Percentiles rank a stretch among this genome's conserved stretches.
Conservation (phyloP, 768 basidiomycete species). For the Pleurotus giganteus region DNA sequence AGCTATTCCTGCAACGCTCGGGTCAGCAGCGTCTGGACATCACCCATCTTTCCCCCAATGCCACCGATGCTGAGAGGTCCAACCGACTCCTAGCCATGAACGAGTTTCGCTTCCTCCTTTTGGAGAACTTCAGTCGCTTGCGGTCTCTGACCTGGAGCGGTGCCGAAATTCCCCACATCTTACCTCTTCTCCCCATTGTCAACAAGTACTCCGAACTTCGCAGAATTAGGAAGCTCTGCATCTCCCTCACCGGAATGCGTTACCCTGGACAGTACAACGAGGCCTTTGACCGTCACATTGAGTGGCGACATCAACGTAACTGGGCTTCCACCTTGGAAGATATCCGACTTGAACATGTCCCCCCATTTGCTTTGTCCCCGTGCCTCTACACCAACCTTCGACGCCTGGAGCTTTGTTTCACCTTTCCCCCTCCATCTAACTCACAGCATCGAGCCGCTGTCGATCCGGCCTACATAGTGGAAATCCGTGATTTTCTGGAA, state of each 20-base stretch:
- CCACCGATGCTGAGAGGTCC: conserved; percentile 6
- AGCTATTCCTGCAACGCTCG: conserved; percentile 31
- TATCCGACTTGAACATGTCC: conserved; percentile 42
- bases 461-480: background rate
- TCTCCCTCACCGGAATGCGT: conserved; percentile 13
- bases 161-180: conserved; percentile 12
- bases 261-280: background rate
- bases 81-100: background rate
- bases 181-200: conserved; percentile 18
- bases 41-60: conserved; percentile 20
- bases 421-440: conserved; percentile 16
- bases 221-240: conserved; percentile 7
- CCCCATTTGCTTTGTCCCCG: conserved; percentile 34
- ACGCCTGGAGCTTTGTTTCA: conserved; percentile 40
- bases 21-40: conserved; percentile 30
- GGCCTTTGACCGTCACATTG: background rate
- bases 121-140: background rate
- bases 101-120: background rate
- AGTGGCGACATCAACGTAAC: conserved; percentile 3
- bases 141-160: background rate
- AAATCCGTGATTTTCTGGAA: conserved; percentile 15
- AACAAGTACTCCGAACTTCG: conserved; percentile 17
- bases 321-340: conserved; percentile 22
- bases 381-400: conserved; percentile 36
- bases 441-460: background rate